A percentile compares a stretch with the other conserved stretches of the same genome.
These are phyloP conservation scores for Kingdonia uniflora DNA, from an alignment of 164 flowering plant species.

Conservation along the genomic window DNA sequence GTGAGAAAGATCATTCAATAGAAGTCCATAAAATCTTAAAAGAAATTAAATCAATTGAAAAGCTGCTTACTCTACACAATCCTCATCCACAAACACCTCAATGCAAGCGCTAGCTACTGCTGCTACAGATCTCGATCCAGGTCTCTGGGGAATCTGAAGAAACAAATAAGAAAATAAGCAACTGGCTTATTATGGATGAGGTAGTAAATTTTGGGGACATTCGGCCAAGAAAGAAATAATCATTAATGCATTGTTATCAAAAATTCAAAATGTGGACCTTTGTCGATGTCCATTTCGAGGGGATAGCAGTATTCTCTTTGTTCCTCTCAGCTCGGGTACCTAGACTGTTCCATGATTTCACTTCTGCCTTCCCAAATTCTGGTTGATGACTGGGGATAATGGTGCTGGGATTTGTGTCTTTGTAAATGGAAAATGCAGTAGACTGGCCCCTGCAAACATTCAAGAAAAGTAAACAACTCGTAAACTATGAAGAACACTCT, in stretches of 20 bases:
- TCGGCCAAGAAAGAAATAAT: neutral
- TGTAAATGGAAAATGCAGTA: slow-evolving; percentile 40
- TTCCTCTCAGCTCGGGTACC: slow-evolving; percentile 71
- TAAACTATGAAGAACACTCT: neutral
- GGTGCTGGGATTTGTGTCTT: slow-evolving; percentile 25
- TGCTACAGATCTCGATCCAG: no score
- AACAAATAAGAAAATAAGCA: neutral
- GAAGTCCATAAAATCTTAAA: no score
- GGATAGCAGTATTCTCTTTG: slow-evolving; percentile 69
- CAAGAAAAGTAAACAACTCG: neutral
- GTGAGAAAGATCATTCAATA: no score
- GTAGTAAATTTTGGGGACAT: neutral
- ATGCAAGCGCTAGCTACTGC: no score
- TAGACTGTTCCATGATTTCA: slow-evolving; percentile 46
- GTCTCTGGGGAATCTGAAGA: slow-evolving; percentile 55
- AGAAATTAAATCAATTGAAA: no score
- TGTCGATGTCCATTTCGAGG: slow-evolving; percentile 74
- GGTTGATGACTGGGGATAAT: slow-evolving; percentile 19
- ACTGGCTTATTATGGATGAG: neutral
- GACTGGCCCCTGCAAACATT: slow-evolving; percentile 21
- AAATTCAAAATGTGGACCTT: slow-evolving; percentile 32
- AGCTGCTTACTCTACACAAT: no score
- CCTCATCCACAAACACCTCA: no score
- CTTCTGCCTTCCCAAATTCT: slow-evolving; percentile 26
- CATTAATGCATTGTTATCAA: neutral